Evolutionary conservation across 2,329 filamentous ascomycete species (phyloP).

Genomic region (Cytospora schulzeri): DNA sequence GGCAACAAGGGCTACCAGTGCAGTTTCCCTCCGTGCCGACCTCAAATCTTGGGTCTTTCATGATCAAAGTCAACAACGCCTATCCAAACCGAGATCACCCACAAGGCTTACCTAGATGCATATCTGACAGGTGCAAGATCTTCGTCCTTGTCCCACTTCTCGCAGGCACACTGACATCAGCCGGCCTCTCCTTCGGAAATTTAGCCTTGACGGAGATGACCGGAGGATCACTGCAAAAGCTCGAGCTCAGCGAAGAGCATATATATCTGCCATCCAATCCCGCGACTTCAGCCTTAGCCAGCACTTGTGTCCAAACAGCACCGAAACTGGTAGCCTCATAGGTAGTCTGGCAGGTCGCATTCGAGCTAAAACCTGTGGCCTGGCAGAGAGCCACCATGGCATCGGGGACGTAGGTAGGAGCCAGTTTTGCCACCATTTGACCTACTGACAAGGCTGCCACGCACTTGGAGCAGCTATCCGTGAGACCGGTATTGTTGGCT

Average conservation of each 20-base stretch:
- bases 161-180: slow-evolving; percentile 43
- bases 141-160: slow-evolving; percentile 57
- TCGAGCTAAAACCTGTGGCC: slow-evolving; percentile 47
- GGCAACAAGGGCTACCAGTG: slow-evolving; percentile 53
- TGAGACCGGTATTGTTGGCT: slow-evolving; percentile 37
- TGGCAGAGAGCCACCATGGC: slow-evolving; percentile 55
- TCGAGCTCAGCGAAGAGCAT: slow-evolving; percentile 51
- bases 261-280: slow-evolving; percentile 60
- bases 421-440: slow-evolving; percentile 51
- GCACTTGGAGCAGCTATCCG: slow-evolving; percentile 55
- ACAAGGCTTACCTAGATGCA: slow-evolving; percentile 45
- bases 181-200: slow-evolving; percentile 59
- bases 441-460: slow-evolving; percentile 52
- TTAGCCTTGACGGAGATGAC: slow-evolving; percentile 48
- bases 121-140: slow-evolving; percentile 57
- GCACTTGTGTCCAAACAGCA: slow-evolving; percentile 59
- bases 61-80: not conserved
- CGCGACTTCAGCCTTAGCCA: slow-evolving; percentile 54
- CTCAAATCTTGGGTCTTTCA: slow-evolving; percentile 53
- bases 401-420: slow-evolving; percentile 50
- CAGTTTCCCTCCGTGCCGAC: slow-evolving; percentile 57
- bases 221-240: slow-evolving; percentile 50
- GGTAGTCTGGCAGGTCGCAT: slow-evolving; percentile 48
- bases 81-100: not conserved
- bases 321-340: slow-evolving; percentile 53